Evolutionary conservation across 768 basidiomycete species (phyloP), one percentile per base, ranked within the genome.

Genomic region (Sarcodon aspratus): DNA sequence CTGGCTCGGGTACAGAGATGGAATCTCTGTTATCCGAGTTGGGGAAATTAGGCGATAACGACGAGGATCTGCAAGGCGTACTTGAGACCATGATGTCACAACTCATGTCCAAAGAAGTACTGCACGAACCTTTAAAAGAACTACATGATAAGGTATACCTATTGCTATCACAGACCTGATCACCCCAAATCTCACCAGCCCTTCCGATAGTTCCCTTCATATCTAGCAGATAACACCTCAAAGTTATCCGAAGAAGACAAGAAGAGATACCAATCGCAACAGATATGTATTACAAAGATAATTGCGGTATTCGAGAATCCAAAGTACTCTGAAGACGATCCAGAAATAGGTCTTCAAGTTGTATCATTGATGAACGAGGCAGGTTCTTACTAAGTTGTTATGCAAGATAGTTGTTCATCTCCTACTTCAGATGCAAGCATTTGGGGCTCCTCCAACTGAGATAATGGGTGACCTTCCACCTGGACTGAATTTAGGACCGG

Each of bases 71-170:
- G 10, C 75, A 82, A 38, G 76, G 71, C 1, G 66, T 91, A 52
- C 70, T 95, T 8, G 88, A 93, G 61, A 74, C 61, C 21, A 85
- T 94, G 78, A 88, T 91, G 86, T 67, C 73, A 17, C 78, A 83
- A 62, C 69, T 91, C 21, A 81, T 90, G 80, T 77, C 74, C 66
- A 85, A 88, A 58, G 85, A 89, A 0, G 69, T 91, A 3, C 65
- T 94, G n/a, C 84, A 92, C 54, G 88, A 91, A 42, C 91, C 92
- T 0, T 60, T 94, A 50, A 87, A 85, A 55, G 91, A 95, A 59
- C 64, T 95, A 17, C 65, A 72, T 12, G 77, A 81, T 12, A 82
- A 83, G 61, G 87, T 84, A 52, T 33, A 72, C 54, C 17, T 34
- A 31, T 32, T 45, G 40, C 35, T 34, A 17, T 47, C 38, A 17